Conservation (phyloP, 1,284 basidiomycete genomes). For the Cutaneotrichosporon curvatum region DNA sequence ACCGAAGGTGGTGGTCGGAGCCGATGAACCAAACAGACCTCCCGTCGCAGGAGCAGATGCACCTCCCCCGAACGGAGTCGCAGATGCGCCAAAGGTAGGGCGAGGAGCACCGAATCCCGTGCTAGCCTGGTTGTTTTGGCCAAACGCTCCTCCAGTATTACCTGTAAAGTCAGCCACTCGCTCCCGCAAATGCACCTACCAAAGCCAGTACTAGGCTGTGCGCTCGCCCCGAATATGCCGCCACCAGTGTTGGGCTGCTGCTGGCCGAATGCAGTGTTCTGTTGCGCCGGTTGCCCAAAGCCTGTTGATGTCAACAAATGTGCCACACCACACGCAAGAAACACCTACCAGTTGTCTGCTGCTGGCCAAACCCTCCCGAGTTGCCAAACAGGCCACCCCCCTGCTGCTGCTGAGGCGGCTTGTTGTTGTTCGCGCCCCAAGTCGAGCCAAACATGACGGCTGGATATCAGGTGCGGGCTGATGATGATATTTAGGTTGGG, state of each 20-base stretch:
- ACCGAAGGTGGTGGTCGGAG: constrained; percentile 10
- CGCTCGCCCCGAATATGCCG: constrained; percentile 44
- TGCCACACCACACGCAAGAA: background rate
- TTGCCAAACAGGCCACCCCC: constrained; percentile 46
- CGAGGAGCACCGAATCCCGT: constrained; percentile 33
- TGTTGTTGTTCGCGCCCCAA: constrained; percentile 44
- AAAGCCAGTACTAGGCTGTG: constrained; percentile 23
- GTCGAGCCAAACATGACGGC: constrained; percentile 33
- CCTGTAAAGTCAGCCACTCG: background rate
- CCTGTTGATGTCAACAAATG: background rate
- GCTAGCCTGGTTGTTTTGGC: constrained; percentile 10
- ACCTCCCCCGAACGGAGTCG: constrained; percentile 33
- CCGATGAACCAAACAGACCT: constrained; percentile 44
- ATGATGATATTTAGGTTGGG: background rate
- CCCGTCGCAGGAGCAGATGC: constrained; percentile 37
- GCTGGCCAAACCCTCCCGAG: constrained; percentile 10
- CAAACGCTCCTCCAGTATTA: constrained; percentile 20
- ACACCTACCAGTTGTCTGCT: constrained; percentile 9
- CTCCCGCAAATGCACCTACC: constrained; percentile 19
- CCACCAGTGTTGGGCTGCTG: constrained; percentile 56
- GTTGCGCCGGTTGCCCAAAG: constrained; percentile 9
- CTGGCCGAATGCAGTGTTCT: constrained; percentile 24
- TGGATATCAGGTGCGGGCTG: background rate
- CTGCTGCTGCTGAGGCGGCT: constrained; percentile 54
- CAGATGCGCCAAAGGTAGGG: constrained; percentile 32